Evolutionary conservation across 495 filamentous ascomycete species (phyloP), one percentile per base, ranked within the genome.

Genomic region (Penicillium cataractarum): DNA sequence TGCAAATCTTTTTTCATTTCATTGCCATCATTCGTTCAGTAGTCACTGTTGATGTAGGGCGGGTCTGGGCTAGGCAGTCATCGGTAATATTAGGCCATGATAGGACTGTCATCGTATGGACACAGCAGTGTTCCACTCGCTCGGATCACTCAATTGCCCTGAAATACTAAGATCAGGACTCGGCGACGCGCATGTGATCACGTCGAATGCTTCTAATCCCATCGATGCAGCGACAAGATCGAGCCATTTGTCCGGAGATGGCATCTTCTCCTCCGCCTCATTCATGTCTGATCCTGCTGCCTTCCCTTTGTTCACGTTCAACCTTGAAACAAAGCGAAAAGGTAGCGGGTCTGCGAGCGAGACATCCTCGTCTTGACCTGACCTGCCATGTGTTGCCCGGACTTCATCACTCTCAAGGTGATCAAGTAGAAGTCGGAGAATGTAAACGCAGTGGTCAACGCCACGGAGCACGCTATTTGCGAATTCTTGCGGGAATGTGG

Each of bases 191-290:
- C 15, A 54, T 8, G 60, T 63, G 50, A 68, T 29, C 2, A 71
- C 48, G 2, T 68, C 60, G 21, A 71, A 63, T 29, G 68, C 65
- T 13, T 63, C 68, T 5, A 71, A 56, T 10, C 68, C 68, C 63
- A 71, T 63, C 19, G 68, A 71, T 32, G 68, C 66, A 44, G 68
- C 68, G 33, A 68, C 68, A 32, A 60, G 42, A 37, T 71, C 68
- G 29, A 68, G 58, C 68, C 68, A 71, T 51, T 64, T 56, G 37
- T 66, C 60, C 4, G 62, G 52, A 19, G 65, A 39, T 2, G 33
- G 65, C 21, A 58, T 21, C 7, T 42, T 24, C 21, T 57, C 15
- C 21, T 40, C 12, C 4, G 9, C 19, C 13, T 21, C 12, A 21
- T 48, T 7, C 24, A 33, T 24, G 29, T 13, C 54, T 3, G 54